A percentile compares a stretch with the other conserved stretches of the same genome.
Conservation (phyloP, 2,329 filamentous ascomycete genomes). For the Colletotrichum melonis region DNA sequence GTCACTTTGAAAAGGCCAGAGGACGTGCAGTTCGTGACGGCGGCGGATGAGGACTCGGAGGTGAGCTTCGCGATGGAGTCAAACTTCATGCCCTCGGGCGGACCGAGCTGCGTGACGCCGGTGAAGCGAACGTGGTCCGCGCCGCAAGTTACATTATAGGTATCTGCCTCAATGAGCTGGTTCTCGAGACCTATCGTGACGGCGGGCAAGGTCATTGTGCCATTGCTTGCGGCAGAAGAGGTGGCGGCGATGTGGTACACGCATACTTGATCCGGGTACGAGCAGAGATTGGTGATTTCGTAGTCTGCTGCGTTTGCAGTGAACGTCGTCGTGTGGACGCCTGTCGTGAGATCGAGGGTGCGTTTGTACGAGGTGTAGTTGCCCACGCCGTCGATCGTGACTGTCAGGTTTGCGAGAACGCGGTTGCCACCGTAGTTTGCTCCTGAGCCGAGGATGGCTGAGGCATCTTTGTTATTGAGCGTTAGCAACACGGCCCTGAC, state of each 20-base stretch:
- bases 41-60: background rate
- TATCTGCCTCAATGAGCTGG: constrained; percentile 42
- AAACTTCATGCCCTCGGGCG: constrained; percentile 57
- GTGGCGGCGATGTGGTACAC: constrained; percentile 41
- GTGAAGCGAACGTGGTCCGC: constrained; percentile 44
- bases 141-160: constrained; percentile 47
- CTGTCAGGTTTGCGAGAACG: constrained; percentile 58
- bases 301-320: constrained; percentile 49
- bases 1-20: constrained; percentile 44
- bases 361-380: constrained; percentile 50
- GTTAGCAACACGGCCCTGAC: too few relatives aligned
- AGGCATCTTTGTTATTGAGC: constrained; percentile 42
- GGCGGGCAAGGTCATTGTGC: constrained; percentile 46
- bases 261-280: constrained; percentile 51
- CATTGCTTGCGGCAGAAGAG: background rate
- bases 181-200: constrained; percentile 57
- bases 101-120: constrained; percentile 51
- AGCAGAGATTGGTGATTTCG: constrained; percentile 46
- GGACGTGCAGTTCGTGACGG: constrained; percentile 36
- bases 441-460: constrained; percentile 50
- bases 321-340: constrained; percentile 50
- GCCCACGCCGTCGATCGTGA: constrained; percentile 47
- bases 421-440: constrained; percentile 58
- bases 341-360: constrained; percentile 55
- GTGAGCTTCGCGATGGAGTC: constrained; percentile 47